Evolutionary conservation across 371 early-diverging fungal genomes (phyloP).

Genomic region (Mortierella sp.): DNA sequence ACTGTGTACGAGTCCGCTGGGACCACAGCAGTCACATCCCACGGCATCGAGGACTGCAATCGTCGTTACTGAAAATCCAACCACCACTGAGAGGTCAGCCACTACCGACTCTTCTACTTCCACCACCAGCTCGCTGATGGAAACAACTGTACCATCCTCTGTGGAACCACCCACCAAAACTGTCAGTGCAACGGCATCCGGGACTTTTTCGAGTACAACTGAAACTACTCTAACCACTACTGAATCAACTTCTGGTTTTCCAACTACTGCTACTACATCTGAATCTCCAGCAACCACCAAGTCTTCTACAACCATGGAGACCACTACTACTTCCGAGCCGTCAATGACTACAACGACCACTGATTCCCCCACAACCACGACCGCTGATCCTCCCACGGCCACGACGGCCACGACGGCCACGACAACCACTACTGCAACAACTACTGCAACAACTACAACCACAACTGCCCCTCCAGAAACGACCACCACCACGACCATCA

Average conservation of each 20-base stretch:
- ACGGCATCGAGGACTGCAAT: neutral
- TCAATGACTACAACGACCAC: neutral
- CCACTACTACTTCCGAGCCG: neutral
- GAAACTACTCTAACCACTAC: neutral
- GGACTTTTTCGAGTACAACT: neutral
- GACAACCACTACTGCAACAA: neutral
- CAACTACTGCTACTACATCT: neutral
- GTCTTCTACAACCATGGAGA: neutral
- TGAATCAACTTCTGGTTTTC: neutral
- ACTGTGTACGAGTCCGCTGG: neutral
- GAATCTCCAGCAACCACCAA: neutral
- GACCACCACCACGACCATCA: constrained; percentile 4
- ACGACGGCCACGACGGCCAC: constrained; percentile 13
- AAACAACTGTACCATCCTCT: neutral
- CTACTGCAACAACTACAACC: constrained; percentile 12
- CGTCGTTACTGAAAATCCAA: neutral
- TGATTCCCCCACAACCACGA: neutral
- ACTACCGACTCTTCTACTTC: neutral
- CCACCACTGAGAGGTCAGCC: neutral
- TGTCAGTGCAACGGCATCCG: neutral
- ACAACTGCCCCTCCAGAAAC: constrained; percentile 4
- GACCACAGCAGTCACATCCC: neutral
- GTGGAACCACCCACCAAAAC: constrained; percentile 4
- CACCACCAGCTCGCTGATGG: neutral
- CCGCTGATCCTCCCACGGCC: constrained; percentile 1